phyloP scores from a whole-genome alignment of 805 yeast genomes.

The Suhomyces faveliae region DNA sequence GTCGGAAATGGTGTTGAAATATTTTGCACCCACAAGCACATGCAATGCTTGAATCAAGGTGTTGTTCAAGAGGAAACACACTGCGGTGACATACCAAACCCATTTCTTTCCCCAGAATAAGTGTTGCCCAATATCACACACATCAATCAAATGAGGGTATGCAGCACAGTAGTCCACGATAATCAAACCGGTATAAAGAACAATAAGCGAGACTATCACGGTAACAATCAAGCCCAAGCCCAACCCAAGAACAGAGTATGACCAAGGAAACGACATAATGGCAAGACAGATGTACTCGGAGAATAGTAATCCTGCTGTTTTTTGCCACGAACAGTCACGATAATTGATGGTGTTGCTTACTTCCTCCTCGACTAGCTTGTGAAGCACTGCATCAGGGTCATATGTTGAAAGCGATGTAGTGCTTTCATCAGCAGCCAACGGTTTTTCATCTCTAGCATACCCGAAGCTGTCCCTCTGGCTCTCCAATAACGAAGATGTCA shows the following conservation, averaged over 20 bases:
- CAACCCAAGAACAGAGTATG: constrained; percentile 57
- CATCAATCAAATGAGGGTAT: constrained; percentile 50
- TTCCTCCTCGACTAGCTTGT: constrained; percentile 14
- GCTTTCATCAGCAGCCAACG: not conserved
- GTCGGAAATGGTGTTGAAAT: constrained; percentile 51
- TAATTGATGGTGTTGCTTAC: constrained; percentile 39
- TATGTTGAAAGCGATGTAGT: not conserved
- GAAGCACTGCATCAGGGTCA: constrained; percentile 15
- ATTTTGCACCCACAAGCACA: constrained; percentile 59
- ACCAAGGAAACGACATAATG: constrained; percentile 66
- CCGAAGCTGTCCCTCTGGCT: not conserved
- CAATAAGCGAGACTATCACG: constrained; percentile 48
- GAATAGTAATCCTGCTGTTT: constrained; percentile 57
- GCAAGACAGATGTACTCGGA: constrained; percentile 63
- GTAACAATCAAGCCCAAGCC: constrained; percentile 59
- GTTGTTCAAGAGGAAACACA: constrained; percentile 53
- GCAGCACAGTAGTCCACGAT: constrained; percentile 54
- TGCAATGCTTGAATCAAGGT: constrained; percentile 59
- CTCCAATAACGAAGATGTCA: not conserved
- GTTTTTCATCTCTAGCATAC: not conserved
- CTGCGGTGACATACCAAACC: constrained; percentile 60
- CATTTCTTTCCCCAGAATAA: constrained; percentile 49
- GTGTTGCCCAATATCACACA: constrained; percentile 60
- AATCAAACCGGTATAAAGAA: constrained; percentile 54
- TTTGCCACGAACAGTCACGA: constrained; percentile 55